Percentiles rank a stretch among this genome's conserved stretches.
Conservation (phyloP, 208 protist species). For the Tritrichomonas foetus region DNA sequence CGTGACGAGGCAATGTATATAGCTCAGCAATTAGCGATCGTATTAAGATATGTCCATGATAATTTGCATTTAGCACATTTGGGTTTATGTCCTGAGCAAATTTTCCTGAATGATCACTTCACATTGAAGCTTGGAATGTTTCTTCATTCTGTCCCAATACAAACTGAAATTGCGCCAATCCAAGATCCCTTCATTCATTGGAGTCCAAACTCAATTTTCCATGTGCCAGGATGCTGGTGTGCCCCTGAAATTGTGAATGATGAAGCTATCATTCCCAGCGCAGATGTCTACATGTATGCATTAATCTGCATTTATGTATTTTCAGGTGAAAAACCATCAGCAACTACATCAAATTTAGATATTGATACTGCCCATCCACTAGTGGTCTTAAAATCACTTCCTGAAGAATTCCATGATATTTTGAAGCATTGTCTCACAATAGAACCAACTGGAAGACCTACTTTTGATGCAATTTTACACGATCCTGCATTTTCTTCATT, state of each 20-base stretch:
- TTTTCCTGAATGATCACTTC: not conserved
- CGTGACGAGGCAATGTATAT: conserved; percentile 12
- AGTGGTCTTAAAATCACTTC: not conserved
- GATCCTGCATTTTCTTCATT: not conserved
- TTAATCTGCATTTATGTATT: not conserved
- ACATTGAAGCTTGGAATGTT: not conserved
- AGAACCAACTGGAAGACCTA: not conserved
- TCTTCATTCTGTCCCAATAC: not conserved
- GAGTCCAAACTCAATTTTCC: not conserved
- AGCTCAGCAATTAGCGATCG: not conserved
- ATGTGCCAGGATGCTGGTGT: not conserved
- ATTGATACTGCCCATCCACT: too few relatives aligned
- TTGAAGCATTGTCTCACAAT: not conserved
- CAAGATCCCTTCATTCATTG: not conserved
- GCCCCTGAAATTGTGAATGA: not conserved
- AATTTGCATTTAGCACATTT: not conserved
- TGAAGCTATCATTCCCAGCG: not conserved
- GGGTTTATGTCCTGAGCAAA: not conserved
- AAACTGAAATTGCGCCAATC: not conserved
- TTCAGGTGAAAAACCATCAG: not conserved
- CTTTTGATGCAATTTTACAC: not conserved
- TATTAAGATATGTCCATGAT: not conserved
- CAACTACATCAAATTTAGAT: not conserved
- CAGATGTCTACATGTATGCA: not conserved
- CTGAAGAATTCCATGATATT: not conserved